A percentile compares a stretch with the other conserved stretches of the same genome.
Evolutionary conservation across 345 rosid genomes (phyloP).

Genomic region (Adansonia digitata): DNA sequence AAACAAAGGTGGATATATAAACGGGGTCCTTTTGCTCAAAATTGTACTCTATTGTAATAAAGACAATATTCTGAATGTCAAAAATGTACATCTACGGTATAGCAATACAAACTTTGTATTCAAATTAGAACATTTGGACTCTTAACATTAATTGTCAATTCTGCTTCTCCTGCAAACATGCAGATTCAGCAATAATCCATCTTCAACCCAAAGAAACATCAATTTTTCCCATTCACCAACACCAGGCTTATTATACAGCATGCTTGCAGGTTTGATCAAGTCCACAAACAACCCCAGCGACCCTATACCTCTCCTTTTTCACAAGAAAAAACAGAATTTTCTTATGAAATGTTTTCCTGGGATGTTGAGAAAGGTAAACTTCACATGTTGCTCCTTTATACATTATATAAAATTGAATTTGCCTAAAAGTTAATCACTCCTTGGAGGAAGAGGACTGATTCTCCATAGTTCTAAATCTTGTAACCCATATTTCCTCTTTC

Average conservation of each 20-base stretch:
- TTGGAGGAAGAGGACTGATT: background rate
- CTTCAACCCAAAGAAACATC: background rate
- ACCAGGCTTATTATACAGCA: background rate
- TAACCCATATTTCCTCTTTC: background rate
- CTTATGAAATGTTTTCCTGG: background rate
- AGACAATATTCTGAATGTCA: background rate
- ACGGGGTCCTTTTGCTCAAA: background rate
- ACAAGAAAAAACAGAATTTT: background rate
- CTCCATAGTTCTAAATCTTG: background rate
- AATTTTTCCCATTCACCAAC: background rate
- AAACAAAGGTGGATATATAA: background rate
- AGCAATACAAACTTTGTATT: background rate
- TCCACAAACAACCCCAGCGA: background rate
- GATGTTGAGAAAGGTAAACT: background rate
- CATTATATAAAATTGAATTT: background rate
- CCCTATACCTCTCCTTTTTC: background rate
- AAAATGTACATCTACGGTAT: background rate
- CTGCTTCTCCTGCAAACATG: background rate
- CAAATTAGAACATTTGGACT: background rate
- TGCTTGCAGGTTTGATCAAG: constrained; percentile 4
- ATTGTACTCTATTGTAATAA: background rate
- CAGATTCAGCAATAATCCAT: background rate
- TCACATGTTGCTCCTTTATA: background rate
- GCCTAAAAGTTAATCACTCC: background rate
- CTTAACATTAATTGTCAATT: background rate